Percentiles rank a stretch among this genome's conserved stretches.
phyloP scores from a whole-genome alignment of 2,329 filamentous ascomycete species.

The Ophiognomonia clavigignenti-juglandacearum region DNA sequence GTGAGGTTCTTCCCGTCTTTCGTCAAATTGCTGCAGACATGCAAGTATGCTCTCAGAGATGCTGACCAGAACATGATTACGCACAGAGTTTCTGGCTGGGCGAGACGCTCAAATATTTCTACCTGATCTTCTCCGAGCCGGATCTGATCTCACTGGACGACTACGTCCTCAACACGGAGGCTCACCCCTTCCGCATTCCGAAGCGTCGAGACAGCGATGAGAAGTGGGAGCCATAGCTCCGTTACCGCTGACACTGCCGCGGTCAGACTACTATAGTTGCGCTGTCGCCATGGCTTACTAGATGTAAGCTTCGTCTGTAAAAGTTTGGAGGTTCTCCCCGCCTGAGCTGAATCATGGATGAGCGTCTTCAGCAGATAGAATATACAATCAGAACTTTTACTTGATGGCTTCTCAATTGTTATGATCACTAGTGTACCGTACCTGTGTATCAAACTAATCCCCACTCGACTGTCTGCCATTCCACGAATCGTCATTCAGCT shows the following conservation, averaged over 20 bases:
- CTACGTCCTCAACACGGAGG: conserved; percentile 60
- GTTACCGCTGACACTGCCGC: neutral
- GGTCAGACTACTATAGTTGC: neutral
- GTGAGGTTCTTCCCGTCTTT: conserved; percentile 6
- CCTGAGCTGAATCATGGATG: too few relatives aligned
- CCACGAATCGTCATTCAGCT: too few relatives aligned
- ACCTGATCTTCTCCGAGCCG: conserved; percentile 64
- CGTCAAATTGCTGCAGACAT: too few relatives aligned
- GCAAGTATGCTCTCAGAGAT: neutral
- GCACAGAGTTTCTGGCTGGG: conserved; percentile 63
- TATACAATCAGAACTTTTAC: too few relatives aligned
- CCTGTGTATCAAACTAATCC: too few relatives aligned
- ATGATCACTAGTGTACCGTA: too few relatives aligned
- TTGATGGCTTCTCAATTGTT: too few relatives aligned
- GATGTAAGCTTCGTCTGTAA: too few relatives aligned
- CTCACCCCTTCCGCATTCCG: conserved; percentile 39
- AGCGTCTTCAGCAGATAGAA: too few relatives aligned
- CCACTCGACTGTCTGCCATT: too few relatives aligned
- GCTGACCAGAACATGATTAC: neutral
- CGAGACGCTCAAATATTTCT: conserved; percentile 77
- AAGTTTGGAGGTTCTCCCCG: too few relatives aligned
- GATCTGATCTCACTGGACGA: conserved; percentile 62
- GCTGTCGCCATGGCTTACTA: neutral
- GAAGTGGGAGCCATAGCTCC: neutral
- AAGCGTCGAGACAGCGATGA: conserved; percentile 11